These are phyloP conservation scores for Galerina sulciceps DNA, from an alignment of 768 basidiomycete genomes.

Conservation along the genomic window DNA sequence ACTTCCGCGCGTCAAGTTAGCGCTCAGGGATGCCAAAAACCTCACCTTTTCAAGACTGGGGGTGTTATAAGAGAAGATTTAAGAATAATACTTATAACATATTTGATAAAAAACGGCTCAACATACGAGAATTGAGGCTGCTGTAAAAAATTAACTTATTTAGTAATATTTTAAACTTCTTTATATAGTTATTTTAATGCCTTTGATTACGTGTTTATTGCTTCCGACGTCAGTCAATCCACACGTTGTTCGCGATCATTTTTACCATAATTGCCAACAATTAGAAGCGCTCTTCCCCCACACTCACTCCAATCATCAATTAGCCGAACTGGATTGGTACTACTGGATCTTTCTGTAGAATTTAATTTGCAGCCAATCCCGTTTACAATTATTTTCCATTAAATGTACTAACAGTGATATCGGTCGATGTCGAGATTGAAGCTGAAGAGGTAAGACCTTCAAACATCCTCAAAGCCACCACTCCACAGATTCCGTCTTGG, in stretches of 20 bases:
- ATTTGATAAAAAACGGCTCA: no score
- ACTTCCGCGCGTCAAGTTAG: neutral
- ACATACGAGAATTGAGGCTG: no score
- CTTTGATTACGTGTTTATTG: neutral
- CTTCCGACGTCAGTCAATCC: neutral
- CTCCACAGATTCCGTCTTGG: neutral
- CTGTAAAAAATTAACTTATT: neutral
- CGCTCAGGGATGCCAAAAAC: no score
- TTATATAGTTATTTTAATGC: neutral
- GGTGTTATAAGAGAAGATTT: no score
- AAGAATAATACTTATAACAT: no score
- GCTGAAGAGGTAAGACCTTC: no score
- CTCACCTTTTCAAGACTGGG: no score
- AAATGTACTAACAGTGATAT: no score
- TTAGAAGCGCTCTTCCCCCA: neutral
- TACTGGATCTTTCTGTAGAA: no score
- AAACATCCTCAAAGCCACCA: neutral
- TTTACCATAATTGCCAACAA: neutral
- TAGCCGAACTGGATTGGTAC: neutral
- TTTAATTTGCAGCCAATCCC: no score
- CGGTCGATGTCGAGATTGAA: no score
- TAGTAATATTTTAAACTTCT: neutral
- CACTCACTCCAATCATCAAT: neutral
- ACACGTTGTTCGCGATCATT: neutral
- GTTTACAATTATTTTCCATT: no score